Conservation (phyloP, 768 basidiomycete species). For the Tulasnella sp. region DNA sequence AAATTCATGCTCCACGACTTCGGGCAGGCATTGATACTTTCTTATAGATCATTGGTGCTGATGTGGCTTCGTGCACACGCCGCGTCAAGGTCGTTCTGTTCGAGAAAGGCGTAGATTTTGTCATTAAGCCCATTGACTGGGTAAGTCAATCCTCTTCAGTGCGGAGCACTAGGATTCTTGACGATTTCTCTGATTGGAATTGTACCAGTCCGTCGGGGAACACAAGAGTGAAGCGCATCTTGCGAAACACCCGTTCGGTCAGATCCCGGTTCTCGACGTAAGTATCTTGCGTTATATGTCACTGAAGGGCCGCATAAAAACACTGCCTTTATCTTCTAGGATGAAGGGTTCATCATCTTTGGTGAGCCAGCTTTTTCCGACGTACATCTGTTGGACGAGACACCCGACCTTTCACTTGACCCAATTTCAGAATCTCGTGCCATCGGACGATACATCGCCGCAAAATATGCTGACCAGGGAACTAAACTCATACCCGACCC, state of each 20-base stretch:
- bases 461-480: constrained; percentile 52
- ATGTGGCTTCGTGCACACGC: constrained; percentile 11
- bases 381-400: too few relatives aligned
- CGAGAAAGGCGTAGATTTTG: constrained; percentile 51
- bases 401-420: too few relatives aligned
- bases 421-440: constrained; percentile 50
- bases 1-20: background rate
- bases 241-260: constrained; percentile 59
- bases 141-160: too few relatives aligned
- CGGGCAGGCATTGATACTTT: background rate
- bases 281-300: too few relatives aligned
- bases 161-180: too few relatives aligned
- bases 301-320: too few relatives aligned
- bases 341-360: constrained; percentile 60
- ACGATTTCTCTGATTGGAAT: too few relatives aligned
- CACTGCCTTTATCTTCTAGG: too few relatives aligned
- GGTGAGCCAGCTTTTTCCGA: constrained; percentile 41
- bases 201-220: background rate
- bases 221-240: constrained; percentile 33
- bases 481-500: constrained; percentile 48
- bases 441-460: constrained; percentile 55
- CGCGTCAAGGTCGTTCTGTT: constrained; percentile 7
- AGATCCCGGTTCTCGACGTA: constrained; percentile 52
- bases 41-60: background rate
- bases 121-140: constrained; percentile 44